phyloP scores from a whole-genome alignment of 202 grass and related monocot genomes.

The Digitaria exilis region DNA sequence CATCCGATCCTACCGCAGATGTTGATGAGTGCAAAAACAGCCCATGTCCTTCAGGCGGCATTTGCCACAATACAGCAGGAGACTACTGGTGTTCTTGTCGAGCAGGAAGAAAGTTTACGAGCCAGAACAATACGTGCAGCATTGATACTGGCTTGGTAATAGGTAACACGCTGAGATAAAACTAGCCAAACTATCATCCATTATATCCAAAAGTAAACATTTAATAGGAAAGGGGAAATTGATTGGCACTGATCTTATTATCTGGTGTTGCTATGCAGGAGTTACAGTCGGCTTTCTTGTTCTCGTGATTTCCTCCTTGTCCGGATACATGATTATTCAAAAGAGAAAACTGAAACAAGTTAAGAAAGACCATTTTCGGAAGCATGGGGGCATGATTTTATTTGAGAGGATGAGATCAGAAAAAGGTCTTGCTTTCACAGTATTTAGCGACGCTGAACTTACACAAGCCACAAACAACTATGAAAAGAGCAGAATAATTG shows the following conservation, averaged over 20 bases:
- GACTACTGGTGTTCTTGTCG: too few species aligned
- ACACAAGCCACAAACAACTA: constrained; percentile 56
- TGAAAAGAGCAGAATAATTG: constrained; percentile 38
- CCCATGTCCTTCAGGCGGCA: too few species aligned
- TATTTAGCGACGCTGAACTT: constrained; percentile 53
- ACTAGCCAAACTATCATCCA: too few species aligned
- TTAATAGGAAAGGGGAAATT: too few species aligned
- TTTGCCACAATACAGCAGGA: too few species aligned
- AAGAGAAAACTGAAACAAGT: constrained; percentile 14
- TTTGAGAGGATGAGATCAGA: constrained; percentile 54
- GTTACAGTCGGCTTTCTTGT: background rate
- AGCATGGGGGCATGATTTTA: constrained; percentile 42
- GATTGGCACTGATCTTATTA: too few species aligned
- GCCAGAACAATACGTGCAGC: too few species aligned
- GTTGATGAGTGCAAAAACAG: constrained; percentile 16
- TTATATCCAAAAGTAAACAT: too few species aligned
- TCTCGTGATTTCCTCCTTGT: background rate
- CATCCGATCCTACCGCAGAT: constrained; percentile 31
- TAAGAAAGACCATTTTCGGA: constrained; percentile 42
- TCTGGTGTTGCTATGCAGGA: background rate
- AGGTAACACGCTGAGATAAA: background rate
- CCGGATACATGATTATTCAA: constrained; percentile 16
- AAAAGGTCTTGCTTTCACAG: constrained; percentile 42
- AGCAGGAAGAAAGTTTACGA: too few species aligned
- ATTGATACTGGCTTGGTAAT: background rate